phyloP scores from a whole-genome alignment of 148 eudicot genomes.

The Rhododendron ferrugineum region DNA sequence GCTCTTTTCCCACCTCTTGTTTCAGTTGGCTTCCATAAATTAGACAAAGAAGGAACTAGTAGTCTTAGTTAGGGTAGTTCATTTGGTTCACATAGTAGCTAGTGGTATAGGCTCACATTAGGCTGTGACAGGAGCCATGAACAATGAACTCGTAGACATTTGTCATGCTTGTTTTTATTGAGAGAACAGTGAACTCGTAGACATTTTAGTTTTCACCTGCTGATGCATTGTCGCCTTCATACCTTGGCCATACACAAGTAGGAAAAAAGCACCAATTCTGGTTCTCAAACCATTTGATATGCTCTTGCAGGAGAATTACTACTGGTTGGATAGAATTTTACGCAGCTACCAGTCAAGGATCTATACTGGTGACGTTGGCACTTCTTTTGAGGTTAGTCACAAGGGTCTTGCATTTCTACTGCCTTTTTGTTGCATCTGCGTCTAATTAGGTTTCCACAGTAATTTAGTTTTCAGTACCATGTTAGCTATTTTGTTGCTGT shows the following conservation, averaged over 20 bases:
- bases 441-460: not conserved
- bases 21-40: not conserved
- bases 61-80: not conserved
- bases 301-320: slow-evolving; percentile 60
- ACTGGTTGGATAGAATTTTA: slow-evolving; percentile 79
- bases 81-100: not conserved
- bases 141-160: not conserved
- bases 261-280: not conserved
- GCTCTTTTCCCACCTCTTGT: not conserved
- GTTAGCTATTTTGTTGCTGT: not conserved
- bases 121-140: not conserved
- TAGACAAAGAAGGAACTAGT: not conserved
- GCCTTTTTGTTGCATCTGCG: slow-evolving; percentile 7
- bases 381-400: slow-evolving; percentile 60
- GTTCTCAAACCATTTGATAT: not conserved
- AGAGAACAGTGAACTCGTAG: not conserved
- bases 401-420: not conserved
- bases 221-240: not conserved
- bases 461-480: not conserved
- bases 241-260: not conserved
- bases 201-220: not conserved
- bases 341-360: slow-evolving; percentile 85
- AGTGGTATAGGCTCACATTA: not conserved
- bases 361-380: slow-evolving; percentile 68
- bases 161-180: not conserved